Evolutionary conservation across 192 early-diverging fungal genomes (phyloP).

Genomic region (Radiomyces spectabilis): DNA sequence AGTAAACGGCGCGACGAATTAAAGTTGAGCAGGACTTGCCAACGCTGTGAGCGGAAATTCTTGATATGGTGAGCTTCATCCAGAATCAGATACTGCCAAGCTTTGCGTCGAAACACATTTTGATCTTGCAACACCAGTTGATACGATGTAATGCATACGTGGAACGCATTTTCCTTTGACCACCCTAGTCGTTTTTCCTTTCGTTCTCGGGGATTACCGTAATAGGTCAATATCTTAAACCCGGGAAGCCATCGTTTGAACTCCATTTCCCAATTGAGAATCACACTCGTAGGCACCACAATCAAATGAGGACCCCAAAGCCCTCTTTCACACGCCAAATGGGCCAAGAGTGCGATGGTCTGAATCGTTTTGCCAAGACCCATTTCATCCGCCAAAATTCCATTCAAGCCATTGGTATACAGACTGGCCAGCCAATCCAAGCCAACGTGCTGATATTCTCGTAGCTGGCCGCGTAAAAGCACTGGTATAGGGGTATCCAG

Average conservation of each 20-base stretch:
- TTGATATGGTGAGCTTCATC: conserved; percentile 70
- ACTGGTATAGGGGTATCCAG: conserved; percentile 48
- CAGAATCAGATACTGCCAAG: conserved; percentile 61
- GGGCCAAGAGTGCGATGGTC: conserved; percentile 59
- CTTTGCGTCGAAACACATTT: conserved; percentile 45
- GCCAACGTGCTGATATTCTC: conserved; percentile 87
- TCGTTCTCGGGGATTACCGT: conserved; percentile 61
- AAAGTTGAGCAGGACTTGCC: conserved; percentile 67
- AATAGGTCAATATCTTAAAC: conserved; percentile 70
- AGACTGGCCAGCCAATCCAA: conserved; percentile 86
- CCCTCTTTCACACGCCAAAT: conserved; percentile 53
- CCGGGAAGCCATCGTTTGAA: conserved; percentile 65
- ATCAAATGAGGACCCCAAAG: conserved; percentile 65
- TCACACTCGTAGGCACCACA: conserved; percentile 69
- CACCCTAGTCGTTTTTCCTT: conserved; percentile 51
- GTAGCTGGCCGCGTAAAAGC: conserved; percentile 58
- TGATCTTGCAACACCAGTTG: conserved; percentile 55
- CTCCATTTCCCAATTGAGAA: conserved; percentile 75
- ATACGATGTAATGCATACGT: conserved; percentile 60
- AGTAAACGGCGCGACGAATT: conserved; percentile 58
- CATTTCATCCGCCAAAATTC: conserved; percentile 65
- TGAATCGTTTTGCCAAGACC: conserved; percentile 62
- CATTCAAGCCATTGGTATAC: conserved; percentile 78
- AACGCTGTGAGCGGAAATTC: conserved; percentile 72
- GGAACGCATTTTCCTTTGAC: conserved; percentile 51